Conservation (phyloP, 2,329 filamentous ascomycete genomes). For the Chaetomium sp. region DNA sequence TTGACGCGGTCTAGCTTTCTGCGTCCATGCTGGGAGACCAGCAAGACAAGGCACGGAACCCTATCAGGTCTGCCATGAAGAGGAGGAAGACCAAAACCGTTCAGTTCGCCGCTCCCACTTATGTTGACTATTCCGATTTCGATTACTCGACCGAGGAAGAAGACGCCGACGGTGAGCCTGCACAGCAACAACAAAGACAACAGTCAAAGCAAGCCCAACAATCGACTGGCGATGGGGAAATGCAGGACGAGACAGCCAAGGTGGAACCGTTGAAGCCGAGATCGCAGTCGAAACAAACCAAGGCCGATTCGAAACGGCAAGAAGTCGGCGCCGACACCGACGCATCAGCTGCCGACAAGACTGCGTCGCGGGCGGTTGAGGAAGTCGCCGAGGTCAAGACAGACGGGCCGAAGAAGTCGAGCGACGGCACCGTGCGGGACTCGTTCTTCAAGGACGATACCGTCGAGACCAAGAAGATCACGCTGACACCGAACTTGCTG, state of each 20-base stretch:
- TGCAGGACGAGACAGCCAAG: conserved; percentile 55
- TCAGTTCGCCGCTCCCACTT: conserved; percentile 80
- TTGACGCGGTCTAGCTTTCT: conserved; percentile 54
- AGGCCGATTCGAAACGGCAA: conserved; percentile 39
- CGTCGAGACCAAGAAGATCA: conserved; percentile 95
- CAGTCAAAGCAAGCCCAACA: conserved; percentile 38
- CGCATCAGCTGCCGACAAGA: conserved; percentile 29
- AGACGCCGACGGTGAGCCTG: conserved; percentile 48
- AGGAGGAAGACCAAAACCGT: conserved; percentile 83
- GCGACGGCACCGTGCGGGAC: conserved; percentile 85
- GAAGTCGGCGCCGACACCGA: conserved; percentile 44
- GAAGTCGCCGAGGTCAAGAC: conserved; percentile 64
- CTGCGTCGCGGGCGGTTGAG: conserved; percentile 58
- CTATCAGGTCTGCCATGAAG: conserved; percentile 81
- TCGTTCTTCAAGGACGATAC: conserved; percentile 98
- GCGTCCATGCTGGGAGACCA: conserved; percentile 65
- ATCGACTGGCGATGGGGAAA: conserved; percentile 38
- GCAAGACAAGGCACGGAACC: conserved; percentile 77
- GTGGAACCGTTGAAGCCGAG: conserved; percentile 59
- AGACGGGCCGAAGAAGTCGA: conserved; percentile 63
- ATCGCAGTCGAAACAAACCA: conserved; percentile 45
- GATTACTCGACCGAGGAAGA: conserved; percentile 85
- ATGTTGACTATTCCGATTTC: conserved; percentile 83
- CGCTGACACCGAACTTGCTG: conserved; percentile 87
- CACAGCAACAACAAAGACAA: conserved; percentile 38